phyloP scores from a whole-genome alignment of 2,329 filamentous ascomycete genomes.

The Exophiala viscosa region DNA sequence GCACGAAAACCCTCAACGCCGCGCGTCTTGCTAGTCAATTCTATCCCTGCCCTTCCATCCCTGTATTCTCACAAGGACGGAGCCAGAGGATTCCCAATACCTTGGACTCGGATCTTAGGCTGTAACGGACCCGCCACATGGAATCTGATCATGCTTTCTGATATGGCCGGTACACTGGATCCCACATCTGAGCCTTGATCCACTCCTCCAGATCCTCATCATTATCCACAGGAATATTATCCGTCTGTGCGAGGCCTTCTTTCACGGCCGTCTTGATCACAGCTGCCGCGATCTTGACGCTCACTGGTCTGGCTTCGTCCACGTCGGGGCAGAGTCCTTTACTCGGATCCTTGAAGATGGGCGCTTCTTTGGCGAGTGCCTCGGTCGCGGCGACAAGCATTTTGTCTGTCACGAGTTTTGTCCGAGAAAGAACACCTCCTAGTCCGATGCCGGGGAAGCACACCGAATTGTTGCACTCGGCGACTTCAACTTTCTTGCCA shows the following conservation, averaged over 20 bases:
- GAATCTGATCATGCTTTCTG: too few species aligned
- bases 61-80: too few species aligned
- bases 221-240: conserved; percentile 57
- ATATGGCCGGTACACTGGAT: conserved; percentile 33
- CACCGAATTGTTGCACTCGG: conserved; percentile 86
- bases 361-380: conserved; percentile 67
- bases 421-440: conserved; percentile 68
- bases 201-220: conserved; percentile 37
- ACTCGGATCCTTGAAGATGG: conserved; percentile 62
- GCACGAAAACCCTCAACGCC: too few species aligned
- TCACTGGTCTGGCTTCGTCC: conserved; percentile 68
- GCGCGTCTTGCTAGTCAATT: too few species aligned
- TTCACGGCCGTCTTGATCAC: conserved; percentile 69
- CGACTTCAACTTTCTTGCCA: conserved; percentile 56
- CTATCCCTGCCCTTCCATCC: too few species aligned
- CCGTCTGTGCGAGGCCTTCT: conserved; percentile 63
- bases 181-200: conserved; percentile 44
- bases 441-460: conserved; percentile 84
- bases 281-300: conserved; percentile 69
- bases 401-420: conserved; percentile 64
- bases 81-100: too few species aligned
- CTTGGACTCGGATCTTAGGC: too few species aligned
- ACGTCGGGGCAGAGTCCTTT: conserved; percentile 74
- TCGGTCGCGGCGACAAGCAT: conserved; percentile 80
- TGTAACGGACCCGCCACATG: too few species aligned